These are phyloP conservation scores for Polygonum aviculare DNA, from an alignment of 148 eudicot species.

Conservation along the genomic window DNA sequence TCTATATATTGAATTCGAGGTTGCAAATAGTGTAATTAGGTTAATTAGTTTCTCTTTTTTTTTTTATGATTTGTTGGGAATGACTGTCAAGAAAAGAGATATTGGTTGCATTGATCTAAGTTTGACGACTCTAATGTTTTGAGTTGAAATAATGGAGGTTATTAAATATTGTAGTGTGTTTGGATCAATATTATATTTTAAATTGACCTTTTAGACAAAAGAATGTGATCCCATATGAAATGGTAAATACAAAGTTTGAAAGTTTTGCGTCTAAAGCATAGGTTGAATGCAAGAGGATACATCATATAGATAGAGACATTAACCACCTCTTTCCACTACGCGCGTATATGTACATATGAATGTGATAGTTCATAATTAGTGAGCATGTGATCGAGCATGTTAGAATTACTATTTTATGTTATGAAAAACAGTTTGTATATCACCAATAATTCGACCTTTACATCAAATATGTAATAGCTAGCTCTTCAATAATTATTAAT, in stretches of 20 bases:
- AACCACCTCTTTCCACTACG: conserved; percentile 8
- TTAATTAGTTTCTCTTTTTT: not conserved
- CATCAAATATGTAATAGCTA: not conserved
- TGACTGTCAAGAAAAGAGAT: not conserved
- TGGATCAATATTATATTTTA: too few species aligned
- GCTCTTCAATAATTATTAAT: not conserved
- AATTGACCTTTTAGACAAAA: not conserved
- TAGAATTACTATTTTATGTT: not conserved
- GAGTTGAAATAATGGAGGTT: too few species aligned
- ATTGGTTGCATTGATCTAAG: too few species aligned
- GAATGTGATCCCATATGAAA: not conserved
- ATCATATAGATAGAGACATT: conserved; percentile 8
- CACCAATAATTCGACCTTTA: not conserved
- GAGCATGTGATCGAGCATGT: not conserved
- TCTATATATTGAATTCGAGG: not conserved
- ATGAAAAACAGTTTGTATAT: not conserved
- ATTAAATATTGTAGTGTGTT: too few species aligned
- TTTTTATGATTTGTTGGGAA: not conserved
- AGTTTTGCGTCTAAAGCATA: not conserved
- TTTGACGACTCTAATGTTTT: too few species aligned
- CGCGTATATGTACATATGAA: not conserved
- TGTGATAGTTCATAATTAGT: not conserved
- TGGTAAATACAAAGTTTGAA: not conserved
- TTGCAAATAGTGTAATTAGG: not conserved
- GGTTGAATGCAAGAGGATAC: conserved; percentile 2